Percentiles rank a stretch among this genome's conserved stretches.
These are phyloP conservation scores for Pisolithus microcarpus DNA, from an alignment of 768 basidiomycete species.

Conservation along the genomic window DNA sequence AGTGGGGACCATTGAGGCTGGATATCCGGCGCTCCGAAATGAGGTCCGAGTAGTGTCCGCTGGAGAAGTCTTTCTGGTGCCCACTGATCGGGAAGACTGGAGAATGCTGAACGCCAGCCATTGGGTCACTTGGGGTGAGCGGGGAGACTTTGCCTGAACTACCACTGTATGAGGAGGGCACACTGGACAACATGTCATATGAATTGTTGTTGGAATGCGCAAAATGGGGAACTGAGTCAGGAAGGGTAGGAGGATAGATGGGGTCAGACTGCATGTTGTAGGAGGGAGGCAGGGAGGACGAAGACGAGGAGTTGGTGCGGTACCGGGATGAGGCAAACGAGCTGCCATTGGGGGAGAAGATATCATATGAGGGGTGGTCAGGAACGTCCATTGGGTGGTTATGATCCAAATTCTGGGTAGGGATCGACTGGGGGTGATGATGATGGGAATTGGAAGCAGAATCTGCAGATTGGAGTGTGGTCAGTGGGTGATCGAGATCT, in stretches of 20 bases:
- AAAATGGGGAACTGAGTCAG: slow-evolving; percentile 55
- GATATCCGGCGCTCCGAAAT: slow-evolving; percentile 54
- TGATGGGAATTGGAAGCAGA: slow-evolving; percentile 32
- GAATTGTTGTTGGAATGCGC: slow-evolving; percentile 43
- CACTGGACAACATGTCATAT: slow-evolving; percentile 59
- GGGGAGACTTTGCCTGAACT: slow-evolving; percentile 73
- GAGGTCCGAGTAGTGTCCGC: slow-evolving; percentile 50
- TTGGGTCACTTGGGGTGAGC: slow-evolving; percentile 61
- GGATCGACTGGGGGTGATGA: slow-evolving; percentile 27
- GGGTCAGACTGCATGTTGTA: slow-evolving; percentile 50
- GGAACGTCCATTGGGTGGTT: slow-evolving; percentile 47
- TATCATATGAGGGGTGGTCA: slow-evolving; percentile 57
- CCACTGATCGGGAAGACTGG: slow-evolving; percentile 40
- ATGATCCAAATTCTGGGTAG: slow-evolving; percentile 41
- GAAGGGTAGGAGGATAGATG: slow-evolving; percentile 56
- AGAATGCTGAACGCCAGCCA: slow-evolving; percentile 48
- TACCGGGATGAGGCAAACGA: slow-evolving; percentile 56
- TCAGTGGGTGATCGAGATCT: slow-evolving; percentile 54
- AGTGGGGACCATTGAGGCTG: slow-evolving; percentile 36
- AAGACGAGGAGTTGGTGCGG: slow-evolving; percentile 65
- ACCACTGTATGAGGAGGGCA: slow-evolving; percentile 50
- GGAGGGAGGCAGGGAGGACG: slow-evolving; percentile 54
- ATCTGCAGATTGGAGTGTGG: slow-evolving; percentile 38
- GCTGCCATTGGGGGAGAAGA: slow-evolving; percentile 46
- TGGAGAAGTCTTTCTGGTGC: slow-evolving; percentile 50